Base-by-base conservation (phyloP, 2,329 filamentous ascomycete species). In the Trichoderma oligosporum region DNA sequence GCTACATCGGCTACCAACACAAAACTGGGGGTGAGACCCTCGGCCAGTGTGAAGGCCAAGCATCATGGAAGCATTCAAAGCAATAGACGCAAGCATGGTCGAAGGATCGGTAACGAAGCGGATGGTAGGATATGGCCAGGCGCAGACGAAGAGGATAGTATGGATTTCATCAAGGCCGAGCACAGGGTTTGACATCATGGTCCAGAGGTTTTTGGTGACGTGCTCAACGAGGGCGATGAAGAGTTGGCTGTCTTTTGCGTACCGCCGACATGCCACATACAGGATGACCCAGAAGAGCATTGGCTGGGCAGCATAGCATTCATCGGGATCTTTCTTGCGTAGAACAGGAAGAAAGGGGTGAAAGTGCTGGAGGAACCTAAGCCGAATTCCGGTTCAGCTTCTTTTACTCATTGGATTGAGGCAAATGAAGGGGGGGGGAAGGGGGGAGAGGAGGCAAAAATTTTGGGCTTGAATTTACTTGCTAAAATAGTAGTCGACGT, bases 271-370 rank as follows among this genome's bases (percentile, higher is more conserved):
- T 7, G 78, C 71, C 16, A 80, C 74, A 60, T 75, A 76, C 39
- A 83, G 70, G 55, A 83, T 73, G n/a, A 76, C 71, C 81, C 80
- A 83, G 63, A 83, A 83, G 6, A 83, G 73, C 7, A 79, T 70
- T 1, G 74, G 73, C 2, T 74, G 74, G 1, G 75, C 65, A 8
- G 77, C 73, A 61, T 80, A 82, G 61, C 76, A 76, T 52, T 74
- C 71, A 57, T 83, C 78, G 4, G 81, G 79, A 57, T 81, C 76
- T 18, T 71, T 73, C 6, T 71, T 71, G 16, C 78, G 73, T 11
- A 83, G 65, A 11, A 83, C 72, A 14, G 81, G 81, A 45, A 82
- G 73, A 61, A 79, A 80, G 2, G 74, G 75, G 56, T 83, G 80
- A 47, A 77, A 82, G 57, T 72, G 73, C 58, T 79, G 74, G 59